Evolutionary conservation across 2,329 filamentous ascomycete genomes (phyloP).

Genomic region (Colletotrichum sp.): DNA sequence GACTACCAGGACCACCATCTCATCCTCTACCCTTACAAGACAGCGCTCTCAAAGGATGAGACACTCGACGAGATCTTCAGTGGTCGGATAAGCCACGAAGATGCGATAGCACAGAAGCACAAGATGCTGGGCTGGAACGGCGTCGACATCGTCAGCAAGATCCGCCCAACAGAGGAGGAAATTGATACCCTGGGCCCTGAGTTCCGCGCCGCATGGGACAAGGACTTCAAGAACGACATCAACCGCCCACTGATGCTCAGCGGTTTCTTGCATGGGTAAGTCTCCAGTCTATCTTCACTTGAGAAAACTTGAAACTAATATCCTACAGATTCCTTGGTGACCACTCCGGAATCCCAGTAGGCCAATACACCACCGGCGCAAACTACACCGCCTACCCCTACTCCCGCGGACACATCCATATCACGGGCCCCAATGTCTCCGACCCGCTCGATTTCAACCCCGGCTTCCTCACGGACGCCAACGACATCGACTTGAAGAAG

Average conservation of each 20-base stretch:
- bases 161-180: slow-evolving; percentile 58
- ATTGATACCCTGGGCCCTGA: slow-evolving; percentile 53
- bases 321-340: slow-evolving; percentile 29
- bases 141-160: slow-evolving; percentile 56
- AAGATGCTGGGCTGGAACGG: slow-evolving; percentile 58
- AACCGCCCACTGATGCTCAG: slow-evolving; percentile 29
- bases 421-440: slow-evolving; percentile 40
- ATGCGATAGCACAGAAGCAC: slow-evolving; percentile 27
- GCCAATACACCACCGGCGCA: slow-evolving; percentile 55
- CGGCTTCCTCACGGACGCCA: slow-evolving; percentile 52
- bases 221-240: slow-evolving; percentile 44
- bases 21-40: slow-evolving; percentile 54
- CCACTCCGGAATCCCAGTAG: slow-evolving; percentile 38
- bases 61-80: slow-evolving; percentile 40
- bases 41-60: slow-evolving; percentile 46
- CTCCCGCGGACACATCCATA: slow-evolving; percentile 64
- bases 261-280: slow-evolving; percentile 23
- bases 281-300: neutral
- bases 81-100: slow-evolving; percentile 22
- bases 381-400: slow-evolving; percentile 64
- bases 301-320: neutral
- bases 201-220: slow-evolving; percentile 55
- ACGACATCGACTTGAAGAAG: slow-evolving; percentile 62
- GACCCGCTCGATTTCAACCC: slow-evolving; percentile 54
- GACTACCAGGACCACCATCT: slow-evolving; percentile 58